These are phyloP conservation scores for Dendrobium officinale DNA, from an alignment of 106 monocot species.

Conservation along the genomic window DNA sequence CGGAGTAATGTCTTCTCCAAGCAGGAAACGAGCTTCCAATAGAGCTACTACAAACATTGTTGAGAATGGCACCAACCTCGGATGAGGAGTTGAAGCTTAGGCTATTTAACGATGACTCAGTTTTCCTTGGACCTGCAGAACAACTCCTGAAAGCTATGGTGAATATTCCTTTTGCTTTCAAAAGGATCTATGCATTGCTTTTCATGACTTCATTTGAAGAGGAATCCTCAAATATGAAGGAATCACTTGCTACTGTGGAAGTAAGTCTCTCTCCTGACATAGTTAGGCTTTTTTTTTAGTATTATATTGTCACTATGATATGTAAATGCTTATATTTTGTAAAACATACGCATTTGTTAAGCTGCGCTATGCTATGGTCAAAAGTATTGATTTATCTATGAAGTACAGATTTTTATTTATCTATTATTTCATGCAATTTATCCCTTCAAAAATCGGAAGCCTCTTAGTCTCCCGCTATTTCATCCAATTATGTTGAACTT, in stretches of 20 bases:
- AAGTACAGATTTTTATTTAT: neutral
- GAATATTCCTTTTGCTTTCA: constrained; percentile 58
- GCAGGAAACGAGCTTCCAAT: constrained; percentile 54
- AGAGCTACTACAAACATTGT: constrained; percentile 48
- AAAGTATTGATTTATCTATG: neutral
- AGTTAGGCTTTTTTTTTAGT: neutral
- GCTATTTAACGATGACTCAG: constrained; percentile 30
- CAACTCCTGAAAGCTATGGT: constrained; percentile 51
- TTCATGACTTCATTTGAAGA: constrained; percentile 47
- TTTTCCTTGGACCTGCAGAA: constrained; percentile 51
- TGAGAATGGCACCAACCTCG: constrained; percentile 57
- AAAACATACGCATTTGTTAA: neutral
- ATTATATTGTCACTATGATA: neutral
- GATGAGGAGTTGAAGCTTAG: constrained; percentile 66
- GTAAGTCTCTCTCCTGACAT: constrained; percentile 18
- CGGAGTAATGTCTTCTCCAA: constrained; percentile 1
- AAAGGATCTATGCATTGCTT: constrained; percentile 47
- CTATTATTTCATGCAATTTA: no score
- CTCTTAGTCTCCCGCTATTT: no score
- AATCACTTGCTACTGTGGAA: constrained; percentile 46
- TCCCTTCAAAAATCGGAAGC: no score
- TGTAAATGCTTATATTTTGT: neutral
- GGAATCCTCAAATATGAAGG: constrained; percentile 30
- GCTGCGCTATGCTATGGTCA: neutral
- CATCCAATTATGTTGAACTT: no score